A percentile compares a stretch with the other conserved stretches of the same genome.
Evolutionary conservation across 106 monocot genomes (phyloP).

Genomic region (Dendrobium catenatum): DNA sequence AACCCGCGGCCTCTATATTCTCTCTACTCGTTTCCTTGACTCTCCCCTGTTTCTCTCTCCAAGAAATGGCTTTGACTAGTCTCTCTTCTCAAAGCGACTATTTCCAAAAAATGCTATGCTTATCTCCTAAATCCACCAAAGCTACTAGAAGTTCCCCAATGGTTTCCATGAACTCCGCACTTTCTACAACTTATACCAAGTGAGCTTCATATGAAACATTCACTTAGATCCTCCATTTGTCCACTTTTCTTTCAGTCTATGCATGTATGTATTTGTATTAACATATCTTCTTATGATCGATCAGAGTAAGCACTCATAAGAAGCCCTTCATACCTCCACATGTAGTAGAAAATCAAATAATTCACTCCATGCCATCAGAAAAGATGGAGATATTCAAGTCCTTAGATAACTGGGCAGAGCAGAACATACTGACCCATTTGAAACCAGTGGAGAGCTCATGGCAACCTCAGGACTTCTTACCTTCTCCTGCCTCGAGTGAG

Average conservation of each 20-base stretch:
- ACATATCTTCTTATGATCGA: neutral
- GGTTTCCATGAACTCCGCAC: neutral
- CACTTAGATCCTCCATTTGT: neutral
- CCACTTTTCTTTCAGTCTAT: neutral
- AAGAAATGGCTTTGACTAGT: neutral
- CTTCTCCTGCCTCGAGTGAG: neutral
- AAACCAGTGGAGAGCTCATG: slow-evolving; percentile 19
- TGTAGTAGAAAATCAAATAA: slow-evolving; percentile 15
- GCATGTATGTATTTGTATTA: neutral
- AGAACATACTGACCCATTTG: slow-evolving; percentile 10
- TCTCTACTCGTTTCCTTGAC: neutral
- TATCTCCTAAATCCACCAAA: neutral
- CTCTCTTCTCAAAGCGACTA: neutral
- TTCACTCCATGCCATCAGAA: slow-evolving; percentile 22
- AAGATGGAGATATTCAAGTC: slow-evolving; percentile 16
- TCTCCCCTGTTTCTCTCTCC: neutral
- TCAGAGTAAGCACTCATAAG: neutral
- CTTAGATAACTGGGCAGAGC: slow-evolving; percentile 8
- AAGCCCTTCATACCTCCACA: slow-evolving; percentile 17
- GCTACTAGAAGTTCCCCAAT: neutral
- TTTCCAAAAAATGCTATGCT: neutral
- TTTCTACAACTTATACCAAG: neutral
- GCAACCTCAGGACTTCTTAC: slow-evolving; percentile 21
- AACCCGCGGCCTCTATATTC: neutral
- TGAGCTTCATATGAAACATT: neutral